Conservation (phyloP, 257 asterid species). For the Ballota nigra region DNA sequence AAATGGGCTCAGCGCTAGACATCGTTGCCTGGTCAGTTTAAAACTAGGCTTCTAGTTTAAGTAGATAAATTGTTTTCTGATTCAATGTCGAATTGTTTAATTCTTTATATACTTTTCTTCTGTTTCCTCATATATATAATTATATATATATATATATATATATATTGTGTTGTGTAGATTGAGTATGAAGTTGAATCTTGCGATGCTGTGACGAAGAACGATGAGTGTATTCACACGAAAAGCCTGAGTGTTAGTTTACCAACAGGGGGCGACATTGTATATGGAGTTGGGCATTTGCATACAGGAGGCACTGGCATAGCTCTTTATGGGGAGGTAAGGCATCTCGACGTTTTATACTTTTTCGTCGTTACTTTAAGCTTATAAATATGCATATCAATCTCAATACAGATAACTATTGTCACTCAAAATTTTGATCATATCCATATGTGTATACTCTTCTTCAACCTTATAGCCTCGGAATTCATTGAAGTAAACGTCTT, state of each 20-base stretch:
- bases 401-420: too few relatives aligned
- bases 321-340: slow-evolving; percentile 71
- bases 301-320: slow-evolving; percentile 68
- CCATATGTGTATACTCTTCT: too few relatives aligned
- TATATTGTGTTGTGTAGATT: slow-evolving; percentile 39
- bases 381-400: background rate
- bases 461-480: too few relatives aligned
- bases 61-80: background rate
- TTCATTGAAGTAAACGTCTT: too few relatives aligned
- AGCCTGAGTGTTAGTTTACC: slow-evolving; percentile 44
- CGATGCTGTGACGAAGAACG: slow-evolving; percentile 30
- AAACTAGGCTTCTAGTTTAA: background rate
- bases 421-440: too few relatives aligned
- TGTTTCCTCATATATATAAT: background rate
- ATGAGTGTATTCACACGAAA: slow-evolving; percentile 44
- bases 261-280: slow-evolving; percentile 64
- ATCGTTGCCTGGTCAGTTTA: slow-evolving; percentile 38
- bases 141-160: background rate
- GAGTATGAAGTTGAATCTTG: slow-evolving; percentile 68
- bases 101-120: background rate
- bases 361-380: background rate
- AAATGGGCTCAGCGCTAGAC: slow-evolving; percentile 33
- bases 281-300: slow-evolving; percentile 84
- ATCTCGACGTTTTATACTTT: background rate
- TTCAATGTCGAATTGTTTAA: background rate